Base-by-base conservation (phyloP, 1,139 yeast genomes). In the Debaryomyces nepalensis region DNA sequence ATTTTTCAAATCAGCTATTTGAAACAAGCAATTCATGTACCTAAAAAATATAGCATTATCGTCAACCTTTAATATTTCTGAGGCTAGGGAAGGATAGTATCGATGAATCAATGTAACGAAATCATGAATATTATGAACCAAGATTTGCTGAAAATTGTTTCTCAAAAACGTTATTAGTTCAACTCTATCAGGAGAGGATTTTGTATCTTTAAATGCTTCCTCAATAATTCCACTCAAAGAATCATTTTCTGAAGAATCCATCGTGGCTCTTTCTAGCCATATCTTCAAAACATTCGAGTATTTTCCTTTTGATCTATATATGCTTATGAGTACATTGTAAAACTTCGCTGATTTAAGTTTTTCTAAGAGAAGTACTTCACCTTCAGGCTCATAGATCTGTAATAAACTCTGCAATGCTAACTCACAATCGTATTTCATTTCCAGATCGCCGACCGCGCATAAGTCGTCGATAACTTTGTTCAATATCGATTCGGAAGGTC, bases 361-460 rank as follows among this genome's bases (percentile, higher is more conserved):
- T n/a, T 73, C 67, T 7, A 83, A 61, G 33, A 87, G 63, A 20
- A 63, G 63, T 0, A 66, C 65, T 27, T 70, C 68, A 48, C 81
- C 75, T 1, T 73, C 66, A 0, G 90, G 88, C 39, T 75, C 79
- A 57, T 82, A 84, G 3, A 72, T 66, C 0, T 91, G 77, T 3
- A 90, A 60, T 12, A 90, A 57, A 37, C 88, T 76, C 52, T 83
- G 87, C 11, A 88, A 63, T 1, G 93, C 90, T 42, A 84, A 64
- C 55, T 89, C 93, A 54, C 89, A 79, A 50, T 87, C 95, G 32
- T 70, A 75, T 37, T 68, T 71, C 29, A 71, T 54, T 2, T 64
- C 64, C 2, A 56, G 59, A 11, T 67, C 66, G 2, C 63, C 57
- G 45, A 64, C 68, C n/a, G 65, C 54, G 50, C 90, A 82, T 24